phyloP scores from a whole-genome alignment of 345 rosid species.

The Viola odorata region DNA sequence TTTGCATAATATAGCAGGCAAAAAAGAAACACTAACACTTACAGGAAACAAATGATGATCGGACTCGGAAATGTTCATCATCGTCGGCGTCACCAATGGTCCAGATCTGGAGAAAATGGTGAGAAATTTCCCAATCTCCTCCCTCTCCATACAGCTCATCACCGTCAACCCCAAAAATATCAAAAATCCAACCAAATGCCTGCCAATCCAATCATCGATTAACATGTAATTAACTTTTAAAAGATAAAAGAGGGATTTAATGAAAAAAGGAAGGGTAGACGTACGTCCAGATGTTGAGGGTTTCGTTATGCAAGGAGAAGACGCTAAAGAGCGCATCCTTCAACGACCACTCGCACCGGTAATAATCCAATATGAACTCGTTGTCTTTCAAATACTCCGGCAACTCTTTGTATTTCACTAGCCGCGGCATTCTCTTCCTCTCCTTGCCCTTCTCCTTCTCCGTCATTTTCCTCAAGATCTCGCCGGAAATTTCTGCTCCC shows the following conservation, averaged over 20 bases:
- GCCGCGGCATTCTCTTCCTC: constrained; percentile 15
- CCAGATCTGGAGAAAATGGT: constrained; percentile 53
- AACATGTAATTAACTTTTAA: neutral
- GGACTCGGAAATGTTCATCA: constrained; percentile 12
- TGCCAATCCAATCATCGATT: constrained; percentile 10
- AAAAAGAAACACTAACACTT: neutral
- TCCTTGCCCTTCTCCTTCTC: constrained; percentile 8
- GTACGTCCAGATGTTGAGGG: constrained; percentile 93
- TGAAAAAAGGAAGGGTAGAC: constrained; percentile 6
- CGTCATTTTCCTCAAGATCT: too few relatives aligned
- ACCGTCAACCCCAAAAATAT: constrained; percentile 59
- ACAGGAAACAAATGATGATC: constrained; percentile 22
- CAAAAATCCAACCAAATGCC: constrained; percentile 76
- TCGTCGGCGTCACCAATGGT: constrained; percentile 41
- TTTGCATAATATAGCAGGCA: neutral
- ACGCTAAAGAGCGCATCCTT: constrained; percentile 67
- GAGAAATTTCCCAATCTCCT: constrained; percentile 51
- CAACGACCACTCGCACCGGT: constrained; percentile 90
- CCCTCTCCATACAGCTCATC: constrained; percentile 52
- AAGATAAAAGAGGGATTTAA: neutral
- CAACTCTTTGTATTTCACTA: constrained; percentile 65
- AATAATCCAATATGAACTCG: constrained; percentile 79
- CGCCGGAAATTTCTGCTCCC: too few relatives aligned
- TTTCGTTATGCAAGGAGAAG: constrained; percentile 90
- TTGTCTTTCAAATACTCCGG: constrained; percentile 83